Evolutionary conservation across 805 yeast genomes (phyloP).

Genomic region (Pichia pseudocactophila): DNA sequence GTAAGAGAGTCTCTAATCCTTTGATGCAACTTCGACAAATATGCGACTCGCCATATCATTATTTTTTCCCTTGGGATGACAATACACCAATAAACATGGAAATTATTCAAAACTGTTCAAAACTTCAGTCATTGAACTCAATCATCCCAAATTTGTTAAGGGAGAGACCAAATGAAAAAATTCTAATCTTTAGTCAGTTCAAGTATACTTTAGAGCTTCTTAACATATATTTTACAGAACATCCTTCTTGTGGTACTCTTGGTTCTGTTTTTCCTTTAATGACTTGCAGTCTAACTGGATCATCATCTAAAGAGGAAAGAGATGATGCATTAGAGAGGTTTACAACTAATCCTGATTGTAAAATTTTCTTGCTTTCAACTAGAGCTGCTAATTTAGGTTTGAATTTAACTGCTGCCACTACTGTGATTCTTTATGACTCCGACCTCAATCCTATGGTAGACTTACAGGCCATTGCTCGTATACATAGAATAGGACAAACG

Average conservation of each 20-base stretch:
- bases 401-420: constrained; percentile 78
- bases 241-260: constrained; percentile 3
- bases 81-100: constrained; percentile 26
- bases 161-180: constrained; percentile 30
- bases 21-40: constrained; percentile 80
- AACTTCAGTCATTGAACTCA: constrained; percentile 60
- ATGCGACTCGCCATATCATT: constrained; percentile 79
- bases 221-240: constrained; percentile 56
- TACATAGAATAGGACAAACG: constrained; percentile 85
- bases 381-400: constrained; percentile 94
- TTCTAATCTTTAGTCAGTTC: constrained; percentile 81
- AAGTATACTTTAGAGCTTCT: constrained; percentile 79
- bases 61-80: constrained; percentile 68
- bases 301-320: constrained; percentile 56
- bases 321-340: constrained; percentile 54
- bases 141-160: constrained; percentile 43
- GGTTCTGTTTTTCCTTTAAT: constrained; percentile 7
- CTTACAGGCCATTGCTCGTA: constrained; percentile 92
- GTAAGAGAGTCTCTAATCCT: constrained; percentile 52
- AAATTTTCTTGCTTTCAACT: constrained; percentile 72
- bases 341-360: constrained; percentile 26
- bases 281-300: constrained; percentile 46
- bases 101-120: constrained; percentile 56
- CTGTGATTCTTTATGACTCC: constrained; percentile 82
- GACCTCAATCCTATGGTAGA: constrained; percentile 99